Conservation (phyloP, 345 rosid species). For the Lenwebbia sp. region DNA sequence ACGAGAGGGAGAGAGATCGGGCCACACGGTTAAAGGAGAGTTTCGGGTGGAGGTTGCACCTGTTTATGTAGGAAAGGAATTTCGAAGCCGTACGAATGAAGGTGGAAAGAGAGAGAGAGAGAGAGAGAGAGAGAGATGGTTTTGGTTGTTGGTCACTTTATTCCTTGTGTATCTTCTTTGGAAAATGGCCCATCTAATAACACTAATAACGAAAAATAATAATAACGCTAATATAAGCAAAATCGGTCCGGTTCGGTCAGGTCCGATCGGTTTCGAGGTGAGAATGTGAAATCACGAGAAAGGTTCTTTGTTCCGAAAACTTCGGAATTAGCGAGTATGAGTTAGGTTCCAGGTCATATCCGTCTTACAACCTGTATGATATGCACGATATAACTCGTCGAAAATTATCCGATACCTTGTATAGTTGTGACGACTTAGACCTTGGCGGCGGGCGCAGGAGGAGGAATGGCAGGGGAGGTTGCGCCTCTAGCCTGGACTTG, state of each 20-base stretch:
- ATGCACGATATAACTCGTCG: rapidly evolving
- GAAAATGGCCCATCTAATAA: background rate
- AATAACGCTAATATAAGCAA: background rate
- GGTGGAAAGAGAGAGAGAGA: background rate
- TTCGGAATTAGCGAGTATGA: background rate
- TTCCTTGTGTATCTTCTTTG: background rate
- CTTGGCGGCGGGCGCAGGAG: too few relatives aligned
- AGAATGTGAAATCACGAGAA: background rate
- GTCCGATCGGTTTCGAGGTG: rapidly evolving
- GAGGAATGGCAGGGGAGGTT: too few relatives aligned
- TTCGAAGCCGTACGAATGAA: background rate
- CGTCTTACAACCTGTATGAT: background rate
- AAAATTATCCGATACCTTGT: rapidly evolving
- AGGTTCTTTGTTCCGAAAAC: background rate
- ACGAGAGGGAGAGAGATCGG: background rate
- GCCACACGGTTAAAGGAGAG: background rate
- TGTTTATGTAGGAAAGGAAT: background rate
- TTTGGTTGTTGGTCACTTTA: background rate
- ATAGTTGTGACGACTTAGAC: background rate
- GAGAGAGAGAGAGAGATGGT: background rate
- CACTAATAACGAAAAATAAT: too few relatives aligned
- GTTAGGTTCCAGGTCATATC: rapidly evolving
- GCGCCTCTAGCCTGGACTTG: too few relatives aligned
- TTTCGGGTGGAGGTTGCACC: background rate
- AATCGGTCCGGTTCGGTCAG: background rate